Base-by-base conservation (phyloP, 148 eudicot species). In the Gaultheria prostrata region DNA sequence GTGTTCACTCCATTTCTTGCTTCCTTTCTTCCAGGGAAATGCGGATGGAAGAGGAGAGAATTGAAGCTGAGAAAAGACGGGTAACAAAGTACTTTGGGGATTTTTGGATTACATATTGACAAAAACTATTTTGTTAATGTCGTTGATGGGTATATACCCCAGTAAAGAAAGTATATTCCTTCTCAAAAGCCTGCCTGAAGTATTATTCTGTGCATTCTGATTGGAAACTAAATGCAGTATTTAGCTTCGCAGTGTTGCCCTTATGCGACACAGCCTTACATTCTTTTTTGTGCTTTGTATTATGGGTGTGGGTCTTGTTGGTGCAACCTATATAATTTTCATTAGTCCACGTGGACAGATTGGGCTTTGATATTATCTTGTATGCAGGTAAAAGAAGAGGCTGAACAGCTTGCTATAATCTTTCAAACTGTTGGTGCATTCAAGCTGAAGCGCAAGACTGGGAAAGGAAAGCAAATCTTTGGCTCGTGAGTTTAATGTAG, bases 341-440 rank as follows among this genome's bases (percentile, higher is more conserved):
- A 57, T 7, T 7, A 8, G n/a, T 30, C 57, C 2, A 8, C 13
- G 33, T 71, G 30, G 77, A 63, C 43, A 18, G 17, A 77, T 63
- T 43, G 28, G 67, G 43, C 30, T 45, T 85, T 14, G 54, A 78
- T 26, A 45, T 78, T 32, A 30, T 46, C 51, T 75, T 49, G 11
- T 83, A 17, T 86, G 33, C 84, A 93, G 98, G 98, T 92, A 49
- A 94, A 90, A 89, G 99, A 96, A 87, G 99, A 96, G 85, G 98
- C 98, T 49, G 92, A 93, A 63, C 98, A 96, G 85, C 93, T 96
- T 43, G 95, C 99, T 86, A 82, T 86, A 77, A 71, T 96, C 56
- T 94, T 96, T 86, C 95, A 96, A 89, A 94, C 98, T 50, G 97
- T 94, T 78, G 95, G 97, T 67, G 92, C 98, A 75, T 96, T 96